phyloP scores from a whole-genome alignment of 305 asterid species.

The Fraxinus paxiana region DNA sequence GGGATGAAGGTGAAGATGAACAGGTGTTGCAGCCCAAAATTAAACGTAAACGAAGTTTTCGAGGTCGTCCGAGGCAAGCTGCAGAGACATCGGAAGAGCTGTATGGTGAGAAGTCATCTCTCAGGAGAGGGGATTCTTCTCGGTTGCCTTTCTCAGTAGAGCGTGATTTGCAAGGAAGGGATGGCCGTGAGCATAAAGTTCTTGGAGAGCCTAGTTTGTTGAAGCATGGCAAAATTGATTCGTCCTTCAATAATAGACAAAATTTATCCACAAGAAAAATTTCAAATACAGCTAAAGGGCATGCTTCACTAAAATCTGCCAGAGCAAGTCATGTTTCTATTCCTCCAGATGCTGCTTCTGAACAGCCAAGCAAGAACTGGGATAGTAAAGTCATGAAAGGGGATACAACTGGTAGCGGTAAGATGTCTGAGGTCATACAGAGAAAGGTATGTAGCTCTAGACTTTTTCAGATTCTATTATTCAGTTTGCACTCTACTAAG shows the following conservation, averaged over 20 bases:
- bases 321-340: slow-evolving; percentile 36
- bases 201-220: slow-evolving; percentile 48
- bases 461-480: slow-evolving; percentile 6
- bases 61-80: slow-evolving; percentile 72
- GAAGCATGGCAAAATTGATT: slow-evolving; percentile 49
- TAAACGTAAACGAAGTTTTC: slow-evolving; percentile 86
- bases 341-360: slow-evolving; percentile 54
- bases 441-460: slow-evolving; percentile 63
- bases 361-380: slow-evolving; percentile 49
- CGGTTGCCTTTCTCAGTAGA: slow-evolving; percentile 60
- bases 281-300: slow-evolving; percentile 38
- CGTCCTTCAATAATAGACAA: slow-evolving; percentile 51
- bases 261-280: slow-evolving; percentile 50
- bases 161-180: slow-evolving; percentile 52
- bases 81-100: slow-evolving; percentile 61
- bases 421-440: slow-evolving; percentile 71
- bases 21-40: slow-evolving; percentile 94
- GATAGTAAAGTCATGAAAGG: slow-evolving; percentile 53
- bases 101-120: slow-evolving; percentile 52
- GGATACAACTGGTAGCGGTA: slow-evolving; percentile 48
- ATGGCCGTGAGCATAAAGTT: slow-evolving; percentile 47
- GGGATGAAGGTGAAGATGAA: slow-evolving; percentile 96
- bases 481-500: neutral
- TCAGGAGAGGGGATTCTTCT: slow-evolving; percentile 56
- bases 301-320: slow-evolving; percentile 54